Conservation (phyloP, 2,329 filamentous ascomycete species). For the Teratosphaeria destructans region DNA sequence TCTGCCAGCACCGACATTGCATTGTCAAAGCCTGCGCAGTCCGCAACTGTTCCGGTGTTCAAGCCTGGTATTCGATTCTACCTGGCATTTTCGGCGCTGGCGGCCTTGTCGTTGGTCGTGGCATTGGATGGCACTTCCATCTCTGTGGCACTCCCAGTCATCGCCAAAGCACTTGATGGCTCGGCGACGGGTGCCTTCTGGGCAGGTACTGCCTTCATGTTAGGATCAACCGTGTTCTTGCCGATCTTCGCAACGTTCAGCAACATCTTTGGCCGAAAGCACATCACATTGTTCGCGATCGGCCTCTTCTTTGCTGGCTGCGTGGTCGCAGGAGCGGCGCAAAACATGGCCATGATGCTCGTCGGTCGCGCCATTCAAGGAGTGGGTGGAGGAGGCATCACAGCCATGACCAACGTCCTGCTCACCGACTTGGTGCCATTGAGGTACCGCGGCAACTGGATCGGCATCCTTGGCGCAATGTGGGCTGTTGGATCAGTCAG, state of each 20-base stretch:
- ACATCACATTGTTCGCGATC: not conserved
- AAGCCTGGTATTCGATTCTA: slow-evolving; percentile 3
- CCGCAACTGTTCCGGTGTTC: not conserved
- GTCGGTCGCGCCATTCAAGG: slow-evolving; percentile 2
- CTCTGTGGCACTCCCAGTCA: slow-evolving; percentile 3
- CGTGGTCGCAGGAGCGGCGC: not conserved
- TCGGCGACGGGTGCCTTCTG: slow-evolving; percentile 6
- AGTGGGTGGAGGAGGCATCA: slow-evolving; percentile 35
- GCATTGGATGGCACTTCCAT: slow-evolving; percentile 6
- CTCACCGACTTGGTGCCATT: slow-evolving; percentile 51
- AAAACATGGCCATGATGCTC: slow-evolving; percentile 2
- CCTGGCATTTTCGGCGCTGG: slow-evolving; percentile 2
- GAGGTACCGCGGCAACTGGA: slow-evolving; percentile 45
- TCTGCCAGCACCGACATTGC: not conserved
- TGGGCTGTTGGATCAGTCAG: slow-evolving; percentile 37
- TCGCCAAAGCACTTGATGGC: slow-evolving; percentile 2
- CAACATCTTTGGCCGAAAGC: slow-evolving; percentile 5
- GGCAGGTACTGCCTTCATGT: slow-evolving; percentile 4
- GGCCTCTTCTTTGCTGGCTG: not conserved
- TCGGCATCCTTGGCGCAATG: slow-evolving; percentile 36
- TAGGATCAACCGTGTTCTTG: slow-evolving; percentile 4
- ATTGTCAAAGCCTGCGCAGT: not conserved
- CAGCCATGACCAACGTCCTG: slow-evolving; percentile 51
- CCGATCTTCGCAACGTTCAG: slow-evolving; percentile 2
- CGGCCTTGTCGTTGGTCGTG: slow-evolving; percentile 1